Evolutionary conservation across 1,284 basidiomycete species (phyloP), one percentile per base, ranked within the genome.

Genomic region (Fistulina hepatica): DNA sequence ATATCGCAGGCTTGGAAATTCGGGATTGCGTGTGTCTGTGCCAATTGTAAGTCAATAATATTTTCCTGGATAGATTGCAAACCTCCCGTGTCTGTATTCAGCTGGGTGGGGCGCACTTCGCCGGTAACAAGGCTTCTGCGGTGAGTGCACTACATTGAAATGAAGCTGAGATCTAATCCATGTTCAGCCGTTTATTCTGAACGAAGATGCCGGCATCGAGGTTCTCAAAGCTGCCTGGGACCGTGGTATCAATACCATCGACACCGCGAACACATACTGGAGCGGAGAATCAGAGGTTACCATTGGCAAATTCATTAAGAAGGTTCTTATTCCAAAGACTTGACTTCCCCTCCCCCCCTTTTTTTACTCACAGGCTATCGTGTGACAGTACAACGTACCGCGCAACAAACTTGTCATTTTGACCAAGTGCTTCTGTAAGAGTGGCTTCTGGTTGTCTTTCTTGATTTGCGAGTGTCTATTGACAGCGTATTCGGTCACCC

Each of bases 171-270:
- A n/a, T n/a, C n/a, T n/a, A n/a, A n/a, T n/a, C n/a, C n/a, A n/a
- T n/a, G n/a, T n/a, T n/a, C n/a, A 67, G 60, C 19, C 61, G 20
- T 64, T 66, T 67, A 44, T 65, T 24, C 44, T 76, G 43, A 45
- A 63, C 39, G 63, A 70, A 59, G 64, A 71, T 5, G 34, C 54
- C 22, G 50, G 57, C 1, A 35, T 65, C 7, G 49, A 51, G 13
- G 43, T 69, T 31, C 49, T 71, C 34, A 67, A 70, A 37, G 59
- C 62, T 6, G 68, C 68, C 3, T 71, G 67, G 67, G 61, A 64
- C 33, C 44, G 49, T 3, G 65, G 62, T 1, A 54, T 67, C 40
- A 67, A 57, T 36, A 67, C 64, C 12, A 54, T 69, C 38, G 69
- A 72, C 45, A 40, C 32, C 15, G 23, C 30, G 21, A 36, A 50